phyloP scores from a whole-genome alignment of 1,284 basidiomycete genomes.

The Malassezia pachydermatis region DNA sequence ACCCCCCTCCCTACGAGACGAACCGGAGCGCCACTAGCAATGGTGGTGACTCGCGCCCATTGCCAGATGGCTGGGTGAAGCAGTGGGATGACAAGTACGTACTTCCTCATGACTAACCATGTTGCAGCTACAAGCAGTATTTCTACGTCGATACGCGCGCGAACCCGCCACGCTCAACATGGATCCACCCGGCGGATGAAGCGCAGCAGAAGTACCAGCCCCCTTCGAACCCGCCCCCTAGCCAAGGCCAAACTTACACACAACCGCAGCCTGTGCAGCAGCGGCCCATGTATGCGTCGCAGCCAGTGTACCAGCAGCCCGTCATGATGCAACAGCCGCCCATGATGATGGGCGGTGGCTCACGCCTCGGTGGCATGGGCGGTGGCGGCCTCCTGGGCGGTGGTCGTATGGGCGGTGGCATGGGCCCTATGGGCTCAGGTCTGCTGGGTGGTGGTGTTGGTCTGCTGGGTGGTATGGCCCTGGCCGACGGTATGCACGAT shows the following conservation, averaged over 20 bases:
- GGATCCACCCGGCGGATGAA: slow-evolving; percentile 36
- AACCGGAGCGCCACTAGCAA: background rate
- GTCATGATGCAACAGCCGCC: slow-evolving; percentile 10
- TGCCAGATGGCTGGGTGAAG: slow-evolving; percentile 41
- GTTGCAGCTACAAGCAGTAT: slow-evolving; percentile 31
- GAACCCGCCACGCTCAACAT: slow-evolving; percentile 39
- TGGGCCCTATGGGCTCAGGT: slow-evolving; percentile 21
- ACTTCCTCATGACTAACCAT: background rate
- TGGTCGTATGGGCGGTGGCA: slow-evolving; percentile 27
- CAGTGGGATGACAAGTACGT: slow-evolving; percentile 39
- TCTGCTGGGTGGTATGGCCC: slow-evolving; percentile 16
- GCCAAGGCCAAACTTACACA: slow-evolving; percentile 7
- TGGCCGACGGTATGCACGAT: slow-evolving; percentile 20
- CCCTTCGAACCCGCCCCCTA: slow-evolving; percentile 25
- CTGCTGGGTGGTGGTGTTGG: slow-evolving; percentile 30
- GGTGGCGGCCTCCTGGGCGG: too few species aligned
- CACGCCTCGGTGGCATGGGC: slow-evolving; percentile 27
- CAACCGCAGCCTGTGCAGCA: slow-evolving; percentile 7
- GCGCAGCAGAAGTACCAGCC: slow-evolving; percentile 24
- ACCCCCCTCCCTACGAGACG: slow-evolving; percentile 11
- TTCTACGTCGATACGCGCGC: slow-evolving; percentile 44
- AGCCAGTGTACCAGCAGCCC: slow-evolving; percentile 22
- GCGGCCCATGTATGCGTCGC: slow-evolving; percentile 23
- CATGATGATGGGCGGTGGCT: slow-evolving; percentile 18
- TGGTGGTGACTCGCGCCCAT: slow-evolving; percentile 22